A percentile compares a stretch with the other conserved stretches of the same genome.
Conservation (phyloP, 1,284 basidiomycete species). For the Tilletiopsis washingtonensis region DNA sequence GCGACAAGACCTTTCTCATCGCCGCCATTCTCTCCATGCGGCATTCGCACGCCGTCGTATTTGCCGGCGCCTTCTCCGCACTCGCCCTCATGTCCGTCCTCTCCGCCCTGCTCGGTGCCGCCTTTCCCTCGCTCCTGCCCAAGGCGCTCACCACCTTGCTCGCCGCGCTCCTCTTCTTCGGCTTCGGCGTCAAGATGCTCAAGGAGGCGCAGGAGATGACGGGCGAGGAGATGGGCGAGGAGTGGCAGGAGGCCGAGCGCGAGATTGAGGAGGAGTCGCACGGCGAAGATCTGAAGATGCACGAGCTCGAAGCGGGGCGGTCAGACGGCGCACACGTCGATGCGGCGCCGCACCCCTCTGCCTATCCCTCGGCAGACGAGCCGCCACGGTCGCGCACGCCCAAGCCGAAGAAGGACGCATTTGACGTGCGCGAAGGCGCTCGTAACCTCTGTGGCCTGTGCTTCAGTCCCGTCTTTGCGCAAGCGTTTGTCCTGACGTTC, state of each 20-base stretch:
- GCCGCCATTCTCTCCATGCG: slow-evolving; percentile 94
- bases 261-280: slow-evolving; percentile 62
- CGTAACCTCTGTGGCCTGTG: slow-evolving; percentile 75
- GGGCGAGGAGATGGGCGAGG: slow-evolving; percentile 52
- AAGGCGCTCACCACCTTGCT: slow-evolving; percentile 62
- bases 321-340: slow-evolving; percentile 7
- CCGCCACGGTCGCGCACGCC: background rate
- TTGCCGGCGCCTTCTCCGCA: slow-evolving; percentile 78
- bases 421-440: slow-evolving; percentile 57
- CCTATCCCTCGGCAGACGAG: background rate
- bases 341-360: background rate
- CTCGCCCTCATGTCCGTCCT: slow-evolving; percentile 69
- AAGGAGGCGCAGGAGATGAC: slow-evolving; percentile 28
- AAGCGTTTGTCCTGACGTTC: slow-evolving; percentile 90
- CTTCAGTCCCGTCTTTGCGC: slow-evolving; percentile 86
- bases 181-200: slow-evolving; percentile 39
- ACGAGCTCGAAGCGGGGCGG: slow-evolving; percentile 25
- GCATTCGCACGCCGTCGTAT: slow-evolving; percentile 75
- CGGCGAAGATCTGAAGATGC: slow-evolving; percentile 11
- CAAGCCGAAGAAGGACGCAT: too few relatives aligned
- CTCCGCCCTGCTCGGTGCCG: slow-evolving; percentile 38
- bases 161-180: slow-evolving; percentile 57
- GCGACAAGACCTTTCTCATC: slow-evolving; percentile 98
- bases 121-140: slow-evolving; percentile 39
- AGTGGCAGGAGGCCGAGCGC: slow-evolving; percentile 63